Evolutionary conservation across 371 early-diverging fungal species (phyloP), one percentile per base, ranked within the genome.

Genomic region (Rhizomucor pusillus): DNA sequence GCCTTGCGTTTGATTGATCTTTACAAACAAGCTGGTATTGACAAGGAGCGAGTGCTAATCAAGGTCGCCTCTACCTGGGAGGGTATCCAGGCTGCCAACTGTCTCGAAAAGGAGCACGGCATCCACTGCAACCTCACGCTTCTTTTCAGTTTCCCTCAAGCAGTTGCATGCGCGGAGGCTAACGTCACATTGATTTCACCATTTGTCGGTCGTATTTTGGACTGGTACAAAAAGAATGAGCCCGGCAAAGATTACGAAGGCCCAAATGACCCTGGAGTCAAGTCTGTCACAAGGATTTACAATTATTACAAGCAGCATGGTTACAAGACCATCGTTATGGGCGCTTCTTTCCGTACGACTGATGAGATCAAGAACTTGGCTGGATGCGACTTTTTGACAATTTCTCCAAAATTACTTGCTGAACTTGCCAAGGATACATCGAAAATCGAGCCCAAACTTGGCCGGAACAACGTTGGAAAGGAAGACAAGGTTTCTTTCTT

Each of bases 61-160:
- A 98, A 98, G 88, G 89, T 98, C 54, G 98, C 99, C 33, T 93
- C 95, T 57, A 98, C 98, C 60, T 98, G 94, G 94, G 98, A 97
- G 74, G 92, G 99, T 68, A 98, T 98, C 71, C 92, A 95, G 76
- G 99, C 99, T 55, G 99, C 98, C 59, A 80, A 88, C 65, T 24
- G 20, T 54, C 88, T 98, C 44, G 99, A 98, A 74, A 80, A 81
- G 47, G 73, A 91, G 60, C 77, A 94, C 69, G 86, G 80, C 46
- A 94, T 98, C 62, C 97, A 98, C 88, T 98, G 98, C 86, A 98
- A 97, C 88, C 79, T 98, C 77, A 98, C 99, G 45, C 84, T 98
- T 43, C 84, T 98, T 59, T 98, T 98, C 71, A 84, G 90, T 56
- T 97, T 97, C 69, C 77, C 90, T 57, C 66, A 88, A 84, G 98